Conservation (phyloP, 225 moss, liverwort and hornwort genomes). For the Physcomitrellopsis africana region DNA sequence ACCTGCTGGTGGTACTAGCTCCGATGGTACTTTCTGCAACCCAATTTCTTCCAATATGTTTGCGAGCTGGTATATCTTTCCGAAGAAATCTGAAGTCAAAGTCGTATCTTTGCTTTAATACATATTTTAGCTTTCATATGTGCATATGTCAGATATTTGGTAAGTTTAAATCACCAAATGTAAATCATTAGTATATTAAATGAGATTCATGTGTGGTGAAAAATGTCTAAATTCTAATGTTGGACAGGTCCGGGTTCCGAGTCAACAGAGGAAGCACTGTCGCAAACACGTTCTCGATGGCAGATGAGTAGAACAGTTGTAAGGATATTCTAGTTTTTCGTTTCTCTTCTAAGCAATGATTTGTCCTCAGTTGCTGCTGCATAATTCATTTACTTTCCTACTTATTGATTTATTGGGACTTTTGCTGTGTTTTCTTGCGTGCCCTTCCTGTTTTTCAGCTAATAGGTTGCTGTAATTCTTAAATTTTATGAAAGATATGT, state of each 20-base stretch:
- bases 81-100: background rate
- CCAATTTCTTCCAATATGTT: conserved; percentile 13
- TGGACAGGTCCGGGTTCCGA: conserved; percentile 59
- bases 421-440: background rate
- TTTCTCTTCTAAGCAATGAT: background rate
- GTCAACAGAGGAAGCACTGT: conserved; percentile 76
- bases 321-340: conserved; percentile 5
- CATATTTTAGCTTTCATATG: background rate
- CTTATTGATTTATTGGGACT: background rate
- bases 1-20: conserved; percentile 47
- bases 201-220: background rate
- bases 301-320: conserved; percentile 90
- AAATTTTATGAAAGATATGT: background rate
- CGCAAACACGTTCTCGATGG: conserved; percentile 83
- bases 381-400: background rate
- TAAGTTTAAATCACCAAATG: background rate
- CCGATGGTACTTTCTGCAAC: conserved; percentile 44
- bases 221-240: background rate
- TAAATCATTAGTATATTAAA: background rate
- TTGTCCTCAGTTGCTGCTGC: background rate
- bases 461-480: background rate
- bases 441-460: background rate
- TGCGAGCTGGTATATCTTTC: conserved; percentile 7
- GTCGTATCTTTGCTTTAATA: conserved; percentile 12
- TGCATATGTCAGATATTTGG: background rate